phyloP scores from a whole-genome alignment of 2,329 filamentous ascomycete species.

The Exophiala sp. region DNA sequence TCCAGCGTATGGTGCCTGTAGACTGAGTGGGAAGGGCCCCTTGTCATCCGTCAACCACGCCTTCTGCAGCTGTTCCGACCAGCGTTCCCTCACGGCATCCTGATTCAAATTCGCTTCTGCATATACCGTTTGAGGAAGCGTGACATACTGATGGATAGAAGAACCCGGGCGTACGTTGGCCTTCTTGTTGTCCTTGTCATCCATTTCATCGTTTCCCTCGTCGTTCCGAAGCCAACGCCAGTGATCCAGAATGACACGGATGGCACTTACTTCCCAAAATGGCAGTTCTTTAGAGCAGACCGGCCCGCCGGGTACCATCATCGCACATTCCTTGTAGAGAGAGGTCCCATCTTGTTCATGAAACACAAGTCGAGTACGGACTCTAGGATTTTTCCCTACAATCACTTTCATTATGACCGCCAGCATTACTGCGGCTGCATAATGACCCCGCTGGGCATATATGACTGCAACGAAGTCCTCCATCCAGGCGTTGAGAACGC shows the following conservation, averaged over 20 bases:
- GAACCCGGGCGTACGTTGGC: not conserved
- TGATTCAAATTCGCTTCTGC: no score
- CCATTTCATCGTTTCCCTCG: not conserved
- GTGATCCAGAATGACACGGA: not conserved
- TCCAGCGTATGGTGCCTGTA: no score
- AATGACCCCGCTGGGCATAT: slow-evolving; percentile 5
- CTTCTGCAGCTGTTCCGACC: no score
- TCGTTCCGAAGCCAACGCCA: slow-evolving; percentile 3
- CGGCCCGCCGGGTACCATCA: not conserved
- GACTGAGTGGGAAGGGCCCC: no score
- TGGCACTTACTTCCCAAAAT: slow-evolving; percentile 3
- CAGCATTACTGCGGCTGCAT: slow-evolving; percentile 1
- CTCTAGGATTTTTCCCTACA: not conserved
- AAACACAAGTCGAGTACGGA: not conserved
- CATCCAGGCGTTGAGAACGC: not conserved
- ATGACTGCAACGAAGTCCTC: not conserved
- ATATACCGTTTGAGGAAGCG: not conserved
- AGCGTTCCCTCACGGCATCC: no score
- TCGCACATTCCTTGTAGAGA: not conserved
- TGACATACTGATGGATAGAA: not conserved
- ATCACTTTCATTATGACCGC: slow-evolving; percentile 5
- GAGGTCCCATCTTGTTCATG: slow-evolving; percentile 8
- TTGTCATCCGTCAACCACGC: no score
- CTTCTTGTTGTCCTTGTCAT: not conserved
- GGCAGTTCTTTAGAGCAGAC: not conserved